A percentile compares a stretch with the other conserved stretches of the same genome.
These are phyloP conservation scores for Echites panduratus DNA, from an alignment of 257 asterid species.

Conservation along the genomic window DNA sequence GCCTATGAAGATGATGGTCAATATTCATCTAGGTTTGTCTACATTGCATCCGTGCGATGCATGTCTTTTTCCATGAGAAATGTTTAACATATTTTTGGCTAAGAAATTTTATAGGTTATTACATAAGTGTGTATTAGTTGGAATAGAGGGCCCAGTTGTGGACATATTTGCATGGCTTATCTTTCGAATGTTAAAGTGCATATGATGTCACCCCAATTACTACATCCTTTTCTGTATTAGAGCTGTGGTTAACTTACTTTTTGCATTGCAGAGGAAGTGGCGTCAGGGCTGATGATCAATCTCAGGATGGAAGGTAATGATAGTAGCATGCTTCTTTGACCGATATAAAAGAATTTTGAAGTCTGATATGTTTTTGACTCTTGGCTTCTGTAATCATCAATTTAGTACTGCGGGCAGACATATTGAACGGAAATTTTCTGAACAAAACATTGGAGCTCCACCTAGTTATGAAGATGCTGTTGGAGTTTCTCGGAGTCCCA, in stretches of 20 bases:
- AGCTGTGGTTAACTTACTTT: conserved; percentile 8
- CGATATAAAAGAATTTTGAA: not conserved
- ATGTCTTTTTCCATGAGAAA: not conserved
- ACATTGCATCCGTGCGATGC: not conserved
- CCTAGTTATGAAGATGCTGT: conserved; percentile 86
- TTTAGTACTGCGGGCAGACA: conserved; percentile 39
- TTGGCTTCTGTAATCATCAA: conserved; percentile 14
- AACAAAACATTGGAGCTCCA: conserved; percentile 64
- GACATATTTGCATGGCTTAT: no score
- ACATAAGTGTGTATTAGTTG: no score
- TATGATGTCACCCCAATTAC: no score
- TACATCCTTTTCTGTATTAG: not conserved
- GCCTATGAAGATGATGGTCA: conserved; percentile 77
- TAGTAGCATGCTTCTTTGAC: not conserved
- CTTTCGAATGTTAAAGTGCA: no score
- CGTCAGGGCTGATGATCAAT: conserved; percentile 60
- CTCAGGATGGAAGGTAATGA: conserved; percentile 81
- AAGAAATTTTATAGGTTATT: not conserved
- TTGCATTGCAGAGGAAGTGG: conserved; percentile 55
- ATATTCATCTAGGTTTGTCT: conserved; percentile 68
- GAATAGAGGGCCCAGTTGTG: no score
- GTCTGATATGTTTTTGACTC: not conserved
- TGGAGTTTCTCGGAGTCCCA: conserved; percentile 65
- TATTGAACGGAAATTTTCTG: conserved; percentile 58
- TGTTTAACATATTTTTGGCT: not conserved